phyloP scores from a whole-genome alignment of 345 rosid species.

The Gossypium mustelinum region DNA sequence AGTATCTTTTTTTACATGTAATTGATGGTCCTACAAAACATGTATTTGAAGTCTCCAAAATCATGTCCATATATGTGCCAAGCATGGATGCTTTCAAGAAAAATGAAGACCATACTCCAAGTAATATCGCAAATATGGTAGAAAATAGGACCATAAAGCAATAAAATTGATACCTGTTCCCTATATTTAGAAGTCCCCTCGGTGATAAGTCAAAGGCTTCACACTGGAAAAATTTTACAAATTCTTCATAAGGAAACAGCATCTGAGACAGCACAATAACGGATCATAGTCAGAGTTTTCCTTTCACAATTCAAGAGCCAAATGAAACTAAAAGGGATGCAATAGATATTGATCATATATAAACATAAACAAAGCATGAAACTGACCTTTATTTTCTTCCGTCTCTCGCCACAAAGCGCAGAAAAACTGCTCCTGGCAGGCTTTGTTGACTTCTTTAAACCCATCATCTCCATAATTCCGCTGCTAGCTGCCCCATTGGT shows the following conservation, averaged over 20 bases:
- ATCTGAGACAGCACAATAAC: slow-evolving; percentile 27
- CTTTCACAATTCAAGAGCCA: background rate
- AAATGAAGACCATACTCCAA: background rate
- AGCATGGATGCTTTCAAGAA: background rate
- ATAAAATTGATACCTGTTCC: slow-evolving; percentile 54
- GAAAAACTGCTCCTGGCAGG: slow-evolving; percentile 26
- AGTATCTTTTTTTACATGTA: background rate
- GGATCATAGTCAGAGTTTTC: slow-evolving; percentile 4
- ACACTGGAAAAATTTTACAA: slow-evolving; percentile 56
- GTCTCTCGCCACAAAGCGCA: slow-evolving; percentile 29
- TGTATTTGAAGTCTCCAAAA: background rate
- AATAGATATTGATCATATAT: slow-evolving; percentile 1
- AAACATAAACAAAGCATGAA: slow-evolving; percentile 28
- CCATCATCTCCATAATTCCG: slow-evolving; percentile 56
- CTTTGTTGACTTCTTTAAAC: slow-evolving; percentile 51
- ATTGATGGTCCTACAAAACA: background rate
- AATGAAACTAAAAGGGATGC: background rate
- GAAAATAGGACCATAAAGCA: slow-evolving; percentile 1
- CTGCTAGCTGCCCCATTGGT: slow-evolving; percentile 32
- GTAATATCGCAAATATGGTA: background rate
- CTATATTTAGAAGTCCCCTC: slow-evolving; percentile 79
- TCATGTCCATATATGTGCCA: background rate
- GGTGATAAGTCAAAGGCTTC: slow-evolving; percentile 59
- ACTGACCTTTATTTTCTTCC: slow-evolving; percentile 49
- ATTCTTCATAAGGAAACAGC: slow-evolving; percentile 78